Evolutionary conservation across 139 green algal genomes (phyloP).

Genomic region (Volvox africanus): DNA sequence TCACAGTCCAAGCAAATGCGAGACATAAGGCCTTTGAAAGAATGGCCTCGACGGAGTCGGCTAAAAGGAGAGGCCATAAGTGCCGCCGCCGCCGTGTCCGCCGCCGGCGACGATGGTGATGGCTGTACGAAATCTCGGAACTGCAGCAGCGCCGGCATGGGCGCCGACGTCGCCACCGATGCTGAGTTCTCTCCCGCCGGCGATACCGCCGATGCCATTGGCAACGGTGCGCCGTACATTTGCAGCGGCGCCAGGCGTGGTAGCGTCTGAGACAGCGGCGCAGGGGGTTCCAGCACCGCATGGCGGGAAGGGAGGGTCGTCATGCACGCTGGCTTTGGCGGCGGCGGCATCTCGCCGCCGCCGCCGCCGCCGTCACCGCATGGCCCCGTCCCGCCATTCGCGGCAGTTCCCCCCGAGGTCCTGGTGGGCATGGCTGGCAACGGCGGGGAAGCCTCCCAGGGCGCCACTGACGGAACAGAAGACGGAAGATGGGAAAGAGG

Average conservation of each 20-base stretch:
- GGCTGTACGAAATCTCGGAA: neutral
- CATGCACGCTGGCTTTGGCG: neutral
- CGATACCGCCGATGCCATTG: neutral
- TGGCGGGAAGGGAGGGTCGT: neutral
- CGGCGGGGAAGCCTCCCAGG: conserved; percentile 10
- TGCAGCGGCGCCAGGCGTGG: neutral
- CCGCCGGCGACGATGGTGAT: neutral
- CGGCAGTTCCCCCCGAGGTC: neutral
- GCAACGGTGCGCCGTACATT: neutral
- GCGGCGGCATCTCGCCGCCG: neutral
- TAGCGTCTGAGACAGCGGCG: neutral
- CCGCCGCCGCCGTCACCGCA: neutral
- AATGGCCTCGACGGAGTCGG: neutral
- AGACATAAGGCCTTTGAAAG: no score
- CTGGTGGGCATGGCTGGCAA: neutral
- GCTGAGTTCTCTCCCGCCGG: neutral
- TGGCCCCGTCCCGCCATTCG: neutral
- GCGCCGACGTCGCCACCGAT: neutral
- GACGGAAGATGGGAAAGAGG: no score
- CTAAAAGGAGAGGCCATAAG: neutral
- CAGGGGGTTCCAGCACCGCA: neutral
- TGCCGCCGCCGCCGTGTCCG: neutral
- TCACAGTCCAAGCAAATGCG: no score
- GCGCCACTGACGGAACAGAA: neutral
- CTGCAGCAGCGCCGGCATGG: neutral